Conservation (phyloP, 2,329 filamentous ascomycete species). For the Scopulariopsis brevicaulis region DNA sequence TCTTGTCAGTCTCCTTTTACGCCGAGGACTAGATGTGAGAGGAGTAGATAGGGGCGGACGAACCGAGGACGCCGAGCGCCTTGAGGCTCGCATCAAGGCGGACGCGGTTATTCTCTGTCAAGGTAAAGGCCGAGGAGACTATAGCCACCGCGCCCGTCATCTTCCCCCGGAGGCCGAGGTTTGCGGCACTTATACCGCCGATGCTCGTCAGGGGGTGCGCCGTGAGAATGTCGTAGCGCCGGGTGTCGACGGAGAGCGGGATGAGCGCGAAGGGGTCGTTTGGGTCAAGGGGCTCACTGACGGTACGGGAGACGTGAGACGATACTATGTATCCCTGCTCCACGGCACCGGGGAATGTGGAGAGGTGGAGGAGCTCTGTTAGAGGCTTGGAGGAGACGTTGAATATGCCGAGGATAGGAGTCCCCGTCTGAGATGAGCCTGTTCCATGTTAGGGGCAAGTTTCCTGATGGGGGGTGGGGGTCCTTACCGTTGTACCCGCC, state of each 20-base stretch:
- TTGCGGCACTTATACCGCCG: constrained; percentile 35
- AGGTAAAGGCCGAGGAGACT: constrained; percentile 44
- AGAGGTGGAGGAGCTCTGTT: constrained; percentile 59
- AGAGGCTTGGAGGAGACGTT: constrained; percentile 57
- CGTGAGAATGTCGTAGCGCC: constrained; percentile 72
- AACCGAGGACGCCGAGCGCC: constrained; percentile 64
- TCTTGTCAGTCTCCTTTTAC: constrained; percentile 2
- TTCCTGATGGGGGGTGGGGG: not conserved
- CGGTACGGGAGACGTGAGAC: constrained; percentile 54
- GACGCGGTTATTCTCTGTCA: constrained; percentile 44
- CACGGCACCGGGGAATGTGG: constrained; percentile 58
- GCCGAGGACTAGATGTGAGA: not conserved
- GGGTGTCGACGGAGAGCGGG: constrained; percentile 47
- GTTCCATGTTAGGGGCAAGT: constrained; percentile 4
- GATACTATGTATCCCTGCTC: constrained; percentile 59
- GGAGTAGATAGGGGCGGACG: constrained; percentile 11
- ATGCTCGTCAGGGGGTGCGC: constrained; percentile 54
- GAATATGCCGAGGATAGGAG: constrained; percentile 72
- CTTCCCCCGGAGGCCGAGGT: constrained; percentile 71
- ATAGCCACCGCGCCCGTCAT: constrained; percentile 84
- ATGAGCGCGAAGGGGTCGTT: constrained; percentile 39
- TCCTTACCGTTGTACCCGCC: constrained; percentile 62
- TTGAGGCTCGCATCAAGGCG: constrained; percentile 62
- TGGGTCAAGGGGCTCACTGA: constrained; percentile 40
- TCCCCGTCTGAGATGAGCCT: constrained; percentile 51